Conservation (phyloP, 2,329 filamentous ascomycete species). For the Ophiostoma pallidulum region DNA sequence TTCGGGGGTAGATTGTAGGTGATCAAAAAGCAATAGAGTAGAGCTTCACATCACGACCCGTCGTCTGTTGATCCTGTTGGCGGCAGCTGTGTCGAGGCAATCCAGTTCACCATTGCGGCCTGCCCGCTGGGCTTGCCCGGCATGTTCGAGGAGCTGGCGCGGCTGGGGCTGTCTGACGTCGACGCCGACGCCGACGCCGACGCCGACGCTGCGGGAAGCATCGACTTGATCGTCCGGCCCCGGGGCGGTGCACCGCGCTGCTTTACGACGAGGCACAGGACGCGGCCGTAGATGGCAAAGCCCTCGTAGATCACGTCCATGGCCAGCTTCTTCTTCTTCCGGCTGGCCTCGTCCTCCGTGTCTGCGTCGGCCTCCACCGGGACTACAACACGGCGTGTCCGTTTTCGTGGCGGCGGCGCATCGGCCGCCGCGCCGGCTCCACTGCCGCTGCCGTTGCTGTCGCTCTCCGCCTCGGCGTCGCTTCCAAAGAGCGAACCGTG, state of each 20-base stretch:
- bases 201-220: constrained; percentile 22
- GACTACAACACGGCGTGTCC: constrained; percentile 23
- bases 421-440: constrained; percentile 27
- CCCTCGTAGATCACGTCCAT: constrained; percentile 88
- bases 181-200: constrained; percentile 18
- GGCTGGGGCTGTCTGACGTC: constrained; percentile 12
- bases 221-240: constrained; percentile 11
- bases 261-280: constrained; percentile 81
- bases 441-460: constrained; percentile 22
- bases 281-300: constrained; percentile 89
- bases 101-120: constrained; percentile 77
- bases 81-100: constrained; percentile 64
- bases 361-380: constrained; percentile 27
- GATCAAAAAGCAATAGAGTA: no score
- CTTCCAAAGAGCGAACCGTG: constrained; percentile 17
- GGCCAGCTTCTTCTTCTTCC: constrained; percentile 85
- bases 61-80: constrained; percentile 23
- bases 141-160: constrained; percentile 17
- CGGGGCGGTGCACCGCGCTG: constrained; percentile 44
- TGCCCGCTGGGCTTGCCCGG: constrained; percentile 39
- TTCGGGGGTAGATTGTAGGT: no score
- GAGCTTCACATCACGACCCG: no score
- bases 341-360: constrained; percentile 33
- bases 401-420: constrained; percentile 29
- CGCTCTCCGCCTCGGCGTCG: neutral